Evolutionary conservation across 2,329 filamentous ascomycete genomes (phyloP), one percentile per base, ranked within the genome.

Genomic region (Clonostachys solani): DNA sequence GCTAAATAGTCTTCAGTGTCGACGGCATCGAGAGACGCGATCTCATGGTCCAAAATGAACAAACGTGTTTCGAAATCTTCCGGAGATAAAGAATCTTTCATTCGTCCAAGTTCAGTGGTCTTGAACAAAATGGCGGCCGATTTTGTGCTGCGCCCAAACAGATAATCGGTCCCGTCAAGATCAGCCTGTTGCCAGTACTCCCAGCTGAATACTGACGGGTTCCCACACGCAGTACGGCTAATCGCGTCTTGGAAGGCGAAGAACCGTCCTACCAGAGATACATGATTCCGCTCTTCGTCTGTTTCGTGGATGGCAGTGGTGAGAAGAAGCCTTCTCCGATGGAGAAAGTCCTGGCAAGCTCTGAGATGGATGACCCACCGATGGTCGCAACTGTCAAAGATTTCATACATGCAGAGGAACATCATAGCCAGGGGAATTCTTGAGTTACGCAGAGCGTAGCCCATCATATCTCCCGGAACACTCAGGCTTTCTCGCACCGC

Each of bases 181-280:
- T 51, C 49, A 1, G 52, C 46, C 4, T 50, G 60, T 19, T 64
- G 60, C 73, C 73, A 77, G 48, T 74, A 75, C 44, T 75, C 71
- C 33, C 60, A 62, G 3, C 71, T 72, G 42, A 76, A 76, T 0
- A 73, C 56, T 0, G 71, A 67, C 9, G 69, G 65, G 12, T 74
- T 68, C 4, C 71, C 73, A 45, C 73, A 77, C 1, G 73, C 73
- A 0, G 73, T 77, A 34, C 73, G 65, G 29, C 73, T 73, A 50
- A 76, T 75, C 15, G 74, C 70, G 49, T 77, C 73, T 49, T 76
- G 73, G 13, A 74, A 76, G 5, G 73, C 73, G 47, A 77, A 76
- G 50, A 75, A 76, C 2, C 66, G 62, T 50, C 76, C 73, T 1
- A 70, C 66, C 6, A 66, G 60, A 3, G 56, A 65, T 0, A 66